Conservation (phyloP, 2,329 filamentous ascomycete genomes). For the Aspergillus oerlinghausenensis region DNA sequence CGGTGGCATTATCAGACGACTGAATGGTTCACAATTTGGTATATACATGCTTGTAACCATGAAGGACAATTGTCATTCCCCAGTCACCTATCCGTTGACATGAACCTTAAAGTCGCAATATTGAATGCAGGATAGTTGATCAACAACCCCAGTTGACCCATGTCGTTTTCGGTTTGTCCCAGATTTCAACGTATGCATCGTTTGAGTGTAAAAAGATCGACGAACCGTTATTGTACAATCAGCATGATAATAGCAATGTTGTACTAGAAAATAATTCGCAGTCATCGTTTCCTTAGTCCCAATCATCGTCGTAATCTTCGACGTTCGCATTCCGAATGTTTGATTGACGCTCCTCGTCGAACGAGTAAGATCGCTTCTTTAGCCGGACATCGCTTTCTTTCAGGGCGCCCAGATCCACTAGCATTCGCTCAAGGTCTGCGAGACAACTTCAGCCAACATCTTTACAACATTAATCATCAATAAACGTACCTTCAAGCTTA, state of each 20-base stretch:
- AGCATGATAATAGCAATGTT: neutral
- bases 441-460: neutral
- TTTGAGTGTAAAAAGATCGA: neutral
- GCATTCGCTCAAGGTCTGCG: slow-evolving; percentile 67
- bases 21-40: neutral
- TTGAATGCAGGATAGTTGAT: neutral
- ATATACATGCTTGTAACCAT: neutral
- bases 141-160: neutral
- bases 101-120: neutral
- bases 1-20: no score
- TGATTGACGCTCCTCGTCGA: slow-evolving; percentile 50
- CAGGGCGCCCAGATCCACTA: slow-evolving; percentile 79
- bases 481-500: slow-evolving; percentile 51
- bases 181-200: neutral
- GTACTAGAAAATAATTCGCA: neutral
- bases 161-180: neutral
- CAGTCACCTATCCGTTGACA: neutral
- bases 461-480: slow-evolving; percentile 10
- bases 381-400: slow-evolving; percentile 74
- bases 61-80: neutral
- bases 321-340: slow-evolving; percentile 47
- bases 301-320: slow-evolving; percentile 52
- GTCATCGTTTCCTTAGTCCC: slow-evolving; percentile 44
- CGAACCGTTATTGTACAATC: neutral
- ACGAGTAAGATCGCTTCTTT: slow-evolving; percentile 53